A percentile compares a stretch with the other conserved stretches of the same genome.
phyloP scores from a whole-genome alignment of 352 stramenopile genomes.

The Globisporangium cylindrosporum region DNA sequence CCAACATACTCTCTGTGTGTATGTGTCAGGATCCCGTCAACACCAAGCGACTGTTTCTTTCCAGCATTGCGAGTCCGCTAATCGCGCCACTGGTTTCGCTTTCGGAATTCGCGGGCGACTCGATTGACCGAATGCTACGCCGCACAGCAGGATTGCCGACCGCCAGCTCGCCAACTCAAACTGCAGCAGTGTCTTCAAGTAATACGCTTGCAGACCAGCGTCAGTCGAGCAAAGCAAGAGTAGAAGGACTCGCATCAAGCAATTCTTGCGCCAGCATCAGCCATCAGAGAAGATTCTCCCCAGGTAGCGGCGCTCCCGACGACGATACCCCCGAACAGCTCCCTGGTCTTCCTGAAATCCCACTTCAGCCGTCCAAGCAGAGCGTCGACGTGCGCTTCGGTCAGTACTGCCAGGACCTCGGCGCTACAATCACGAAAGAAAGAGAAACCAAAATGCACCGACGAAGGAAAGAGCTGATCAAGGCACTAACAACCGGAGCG shows the following conservation, averaged over 20 bases:
- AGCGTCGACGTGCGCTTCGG: constrained; percentile 22
- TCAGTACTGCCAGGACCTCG: constrained; percentile 26
- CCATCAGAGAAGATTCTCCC: not conserved
- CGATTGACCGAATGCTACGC: constrained; percentile 14
- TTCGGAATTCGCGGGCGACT: not conserved
- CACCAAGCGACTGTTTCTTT: constrained; percentile 31
- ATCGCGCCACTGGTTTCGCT: constrained; percentile 2
- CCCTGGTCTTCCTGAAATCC: constrained; percentile 7
- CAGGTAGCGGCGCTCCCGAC: not conserved
- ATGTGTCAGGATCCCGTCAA: constrained; percentile 8
- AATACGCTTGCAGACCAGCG: not conserved
- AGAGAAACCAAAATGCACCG: constrained; percentile 37
- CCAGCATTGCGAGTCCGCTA: constrained; percentile 11
- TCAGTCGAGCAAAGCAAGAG: not conserved
- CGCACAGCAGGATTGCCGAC: constrained; percentile 7
- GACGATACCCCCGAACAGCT: not conserved
- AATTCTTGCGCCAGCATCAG: constrained; percentile 3
- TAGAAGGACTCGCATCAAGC: constrained; percentile 1
- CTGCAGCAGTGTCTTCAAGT: not conserved
- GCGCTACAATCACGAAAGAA: constrained; percentile 17
- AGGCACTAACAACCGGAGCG: constrained; percentile 27
- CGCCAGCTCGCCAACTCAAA: not conserved
- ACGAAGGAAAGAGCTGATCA: constrained; percentile 45
- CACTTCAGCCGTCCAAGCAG: constrained; percentile 17
- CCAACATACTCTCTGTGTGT: not conserved